Evolutionary conservation across 148 eudicot genomes (phyloP), one percentile per base, ranked within the genome.

Genomic region (Rhododendron henanense): DNA sequence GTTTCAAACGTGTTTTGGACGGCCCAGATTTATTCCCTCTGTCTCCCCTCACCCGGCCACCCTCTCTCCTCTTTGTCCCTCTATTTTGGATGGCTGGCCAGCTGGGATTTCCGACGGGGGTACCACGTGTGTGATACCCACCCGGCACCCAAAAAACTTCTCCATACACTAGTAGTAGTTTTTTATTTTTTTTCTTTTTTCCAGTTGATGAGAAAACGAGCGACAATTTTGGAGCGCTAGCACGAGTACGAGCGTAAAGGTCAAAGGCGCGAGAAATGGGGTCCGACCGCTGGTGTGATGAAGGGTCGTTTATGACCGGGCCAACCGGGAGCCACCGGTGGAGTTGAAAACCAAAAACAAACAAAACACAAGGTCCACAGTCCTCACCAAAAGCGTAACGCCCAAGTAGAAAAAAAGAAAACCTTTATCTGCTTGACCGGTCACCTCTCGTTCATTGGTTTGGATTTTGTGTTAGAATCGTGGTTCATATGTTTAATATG

Each of bases 241-340:
- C 5, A 10, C 16, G 13, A 69, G 5, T 1, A 10, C 16, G 13
- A 69, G 73, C 37, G 31, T 7, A 8, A 4, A 71, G 15, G 39
- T 71, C 37, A 31, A 48, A 67, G 23, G 21, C 79, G 2, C 48
- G 47, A 75, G 79, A 75, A 75, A 75, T 5, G 39, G 21, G 5
- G 41, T 28, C 47, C 23, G 79, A 3, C 48, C 79, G 19, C n/a
- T 75, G n/a, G 79, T 6, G 11, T 19, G 25, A 2, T 2, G 79
- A n/a, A 25, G 81, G 6, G 48, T 18, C 79, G 79, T 75, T 39
- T 41, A n/a, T 78, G 57, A 78, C 57, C 11, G 81, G 39, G 79
- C 19, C 18, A 16, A 78, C 81, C 51, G 81, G 81, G 21, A 47
- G 81, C 81, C 81, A 23, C 81, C 81, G 81, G 81, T 78, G 31